Conservation (phyloP, 2,329 filamentous ascomycete species). For the Trichophyton equinum region DNA sequence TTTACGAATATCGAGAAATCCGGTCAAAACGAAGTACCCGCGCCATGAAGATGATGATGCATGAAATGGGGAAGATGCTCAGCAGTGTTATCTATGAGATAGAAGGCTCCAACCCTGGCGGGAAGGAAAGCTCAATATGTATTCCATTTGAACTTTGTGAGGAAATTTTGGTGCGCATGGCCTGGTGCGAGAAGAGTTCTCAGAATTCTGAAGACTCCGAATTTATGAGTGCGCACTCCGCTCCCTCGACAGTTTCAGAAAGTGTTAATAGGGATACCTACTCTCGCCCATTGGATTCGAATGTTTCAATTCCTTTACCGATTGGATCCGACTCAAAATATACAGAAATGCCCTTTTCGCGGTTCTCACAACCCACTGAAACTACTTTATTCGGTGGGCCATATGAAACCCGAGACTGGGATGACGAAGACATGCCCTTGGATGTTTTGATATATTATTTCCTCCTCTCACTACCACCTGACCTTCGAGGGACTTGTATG, state of each 20-base stretch:
- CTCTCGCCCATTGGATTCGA: conserved; percentile 16
- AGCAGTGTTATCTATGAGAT: conserved; percentile 18
- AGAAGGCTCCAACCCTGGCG: conserved; percentile 12
- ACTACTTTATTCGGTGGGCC: conserved; percentile 55
- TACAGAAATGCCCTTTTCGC: conserved; percentile 54
- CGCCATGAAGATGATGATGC: conserved; percentile 58
- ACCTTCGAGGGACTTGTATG: conserved; percentile 76
- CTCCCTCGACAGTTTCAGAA: conserved; percentile 14
- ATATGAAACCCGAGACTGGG: conserved; percentile 47
- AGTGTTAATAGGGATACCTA: conserved; percentile 6
- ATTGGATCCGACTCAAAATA: conserved; percentile 30
- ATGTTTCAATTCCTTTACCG: conserved; percentile 34
- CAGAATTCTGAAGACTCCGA: conserved; percentile 5
- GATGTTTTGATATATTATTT: conserved; percentile 64
- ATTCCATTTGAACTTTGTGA: conserved; percentile 69
- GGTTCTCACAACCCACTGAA: conserved; percentile 63
- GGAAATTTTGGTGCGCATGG: conserved; percentile 59
- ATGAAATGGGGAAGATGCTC: conserved; percentile 47
- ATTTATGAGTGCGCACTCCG: not conserved
- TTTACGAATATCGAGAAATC: conserved; percentile 86
- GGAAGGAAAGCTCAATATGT: conserved; percentile 27
- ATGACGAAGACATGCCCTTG: conserved; percentile 76
- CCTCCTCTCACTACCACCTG: conserved; percentile 63
- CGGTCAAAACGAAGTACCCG: conserved; percentile 56
- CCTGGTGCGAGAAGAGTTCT: conserved; percentile 53